Percentiles rank a stretch among this genome's conserved stretches.
Conservation (phyloP, 345 rosid species). For the Aurinia saxatilis region DNA sequence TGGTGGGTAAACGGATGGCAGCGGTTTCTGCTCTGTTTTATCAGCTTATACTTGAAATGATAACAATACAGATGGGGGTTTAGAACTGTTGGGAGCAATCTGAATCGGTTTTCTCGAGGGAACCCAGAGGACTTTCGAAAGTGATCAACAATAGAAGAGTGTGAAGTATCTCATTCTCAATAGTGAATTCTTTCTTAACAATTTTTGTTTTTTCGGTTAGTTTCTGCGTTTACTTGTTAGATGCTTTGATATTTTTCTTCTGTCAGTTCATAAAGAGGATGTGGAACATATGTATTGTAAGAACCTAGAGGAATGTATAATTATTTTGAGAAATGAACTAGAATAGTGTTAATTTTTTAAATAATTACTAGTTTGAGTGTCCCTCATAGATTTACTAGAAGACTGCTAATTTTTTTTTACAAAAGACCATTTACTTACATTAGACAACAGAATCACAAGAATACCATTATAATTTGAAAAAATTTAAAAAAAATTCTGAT, state of each 20-base stretch:
- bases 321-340: no score
- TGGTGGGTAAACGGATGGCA: constrained; percentile 22
- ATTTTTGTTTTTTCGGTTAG: background rate
- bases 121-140: constrained; percentile 1
- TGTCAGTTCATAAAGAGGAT: background rate
- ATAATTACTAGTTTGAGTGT: no score
- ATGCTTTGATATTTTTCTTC: constrained; percentile 5
- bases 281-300: constrained; percentile 17
- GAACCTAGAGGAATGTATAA: constrained; percentile 21
- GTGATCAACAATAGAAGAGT: background rate
- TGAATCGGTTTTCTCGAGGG: constrained; percentile 2
- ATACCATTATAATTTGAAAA: no score
- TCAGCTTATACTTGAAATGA: constrained; percentile 6
- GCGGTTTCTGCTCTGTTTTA: background rate
- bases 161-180: constrained; percentile 12
- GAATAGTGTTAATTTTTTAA: no score
- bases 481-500: no score
- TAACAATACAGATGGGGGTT: constrained; percentile 9
- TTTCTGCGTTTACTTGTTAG: constrained; percentile 4
- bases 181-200: constrained; percentile 17
- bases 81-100: constrained; percentile 10
- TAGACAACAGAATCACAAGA: no score
- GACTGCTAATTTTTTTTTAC: no score
- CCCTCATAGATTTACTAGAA: no score
- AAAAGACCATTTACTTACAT: no score